These are phyloP conservation scores for Elymus sibiricus DNA, from an alignment of 176 grass and related monocot genomes.

Conservation along the genomic window DNA sequence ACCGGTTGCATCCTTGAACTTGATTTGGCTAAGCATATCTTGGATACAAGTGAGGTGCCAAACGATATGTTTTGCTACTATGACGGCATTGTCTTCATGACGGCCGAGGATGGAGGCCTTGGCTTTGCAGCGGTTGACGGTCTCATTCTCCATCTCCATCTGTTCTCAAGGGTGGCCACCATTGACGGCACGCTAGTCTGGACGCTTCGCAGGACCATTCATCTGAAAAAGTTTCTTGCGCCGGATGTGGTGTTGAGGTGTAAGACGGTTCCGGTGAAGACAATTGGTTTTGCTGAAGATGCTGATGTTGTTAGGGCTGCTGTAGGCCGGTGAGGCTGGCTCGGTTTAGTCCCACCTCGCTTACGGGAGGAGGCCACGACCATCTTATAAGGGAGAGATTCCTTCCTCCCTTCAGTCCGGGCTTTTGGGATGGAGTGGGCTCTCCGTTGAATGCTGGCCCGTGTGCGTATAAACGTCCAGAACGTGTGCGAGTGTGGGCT, in stretches of 20 bases:
- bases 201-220: not conserved
- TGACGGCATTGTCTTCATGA: not conserved
- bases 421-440: too few species aligned
- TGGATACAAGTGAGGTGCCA: not conserved
- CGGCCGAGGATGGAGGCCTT: not conserved
- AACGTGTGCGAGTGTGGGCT: too few species aligned
- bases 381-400: too few species aligned
- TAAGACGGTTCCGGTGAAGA: accelerated
- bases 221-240: not conserved
- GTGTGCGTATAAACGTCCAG: too few species aligned
- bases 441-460: too few species aligned
- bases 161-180: not conserved
- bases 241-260: not conserved
- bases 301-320: not conserved
- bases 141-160: not conserved
- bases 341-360: too few species aligned
- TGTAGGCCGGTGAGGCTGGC: too few species aligned
- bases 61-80: not conserved
- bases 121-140: not conserved
- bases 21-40: not conserved
- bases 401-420: too few species aligned
- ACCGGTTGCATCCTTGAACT: not conserved
- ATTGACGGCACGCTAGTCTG: not conserved
- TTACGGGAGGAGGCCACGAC: too few species aligned
- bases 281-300: not conserved